phyloP scores from a whole-genome alignment of 257 asterid genomes.

The Nemophila menziesii region DNA sequence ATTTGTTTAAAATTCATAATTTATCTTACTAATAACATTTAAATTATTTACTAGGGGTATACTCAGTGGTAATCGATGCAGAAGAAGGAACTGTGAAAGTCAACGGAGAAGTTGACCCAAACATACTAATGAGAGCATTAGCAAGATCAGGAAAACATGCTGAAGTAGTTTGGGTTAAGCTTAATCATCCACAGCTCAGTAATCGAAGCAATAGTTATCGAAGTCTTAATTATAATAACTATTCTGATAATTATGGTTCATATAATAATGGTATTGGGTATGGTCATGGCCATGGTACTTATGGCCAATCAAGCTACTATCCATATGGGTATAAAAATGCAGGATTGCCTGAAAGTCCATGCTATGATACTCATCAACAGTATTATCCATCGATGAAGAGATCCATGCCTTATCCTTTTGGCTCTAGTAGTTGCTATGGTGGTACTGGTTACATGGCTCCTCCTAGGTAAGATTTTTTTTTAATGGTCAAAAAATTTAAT shows the following conservation, averaged over 20 bases:
- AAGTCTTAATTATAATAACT: slow-evolving; percentile 1
- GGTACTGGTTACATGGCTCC: not conserved
- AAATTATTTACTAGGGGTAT: slow-evolving; percentile 21
- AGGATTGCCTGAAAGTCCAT: slow-evolving; percentile 9
- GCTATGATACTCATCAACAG: not conserved
- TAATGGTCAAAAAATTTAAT: no score
- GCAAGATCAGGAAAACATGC: slow-evolving; percentile 41
- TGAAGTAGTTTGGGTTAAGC: slow-evolving; percentile 27
- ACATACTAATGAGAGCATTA: slow-evolving; percentile 30
- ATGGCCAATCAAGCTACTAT: slow-evolving; percentile 4
- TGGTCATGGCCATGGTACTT: not conserved
- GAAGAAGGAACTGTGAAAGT: slow-evolving; percentile 23
- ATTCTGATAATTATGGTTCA: slow-evolving; percentile 3
- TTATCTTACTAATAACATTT: not conserved
- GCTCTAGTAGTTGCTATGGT: no score
- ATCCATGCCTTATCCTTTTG: not conserved
- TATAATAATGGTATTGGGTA: slow-evolving; percentile 2
- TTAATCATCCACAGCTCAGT: slow-evolving; percentile 29
- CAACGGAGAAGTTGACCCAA: slow-evolving; percentile 39
- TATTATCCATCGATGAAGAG: slow-evolving; percentile 5
- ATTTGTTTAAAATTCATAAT: not conserved
- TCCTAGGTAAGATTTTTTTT: slow-evolving; percentile 4
- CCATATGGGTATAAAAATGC: slow-evolving; percentile 11
- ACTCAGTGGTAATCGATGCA: slow-evolving; percentile 29
- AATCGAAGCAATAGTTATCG: slow-evolving; percentile 1